Evolutionary conservation across 805 yeast genomes (phyloP), one percentile per base, ranked within the genome.

Genomic region (Monosporozyma servazzii): DNA sequence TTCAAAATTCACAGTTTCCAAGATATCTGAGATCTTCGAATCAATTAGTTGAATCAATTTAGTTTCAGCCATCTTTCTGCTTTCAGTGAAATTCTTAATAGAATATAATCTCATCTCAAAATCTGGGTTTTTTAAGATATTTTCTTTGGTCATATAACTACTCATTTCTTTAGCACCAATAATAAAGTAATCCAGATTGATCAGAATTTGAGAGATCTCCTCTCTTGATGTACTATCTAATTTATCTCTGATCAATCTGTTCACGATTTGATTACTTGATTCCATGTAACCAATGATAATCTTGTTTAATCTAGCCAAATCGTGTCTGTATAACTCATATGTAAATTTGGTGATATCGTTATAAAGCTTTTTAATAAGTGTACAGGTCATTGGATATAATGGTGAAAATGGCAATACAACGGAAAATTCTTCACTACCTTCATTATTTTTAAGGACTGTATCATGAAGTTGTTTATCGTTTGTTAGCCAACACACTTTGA

Each of bases 161-260:
- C 77, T 75, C 47, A 91, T 74, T 64, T 85, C 89, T 49, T 74
- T 73, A 9, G 90, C 78, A 51, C 95, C 88, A 58, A 75, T 80
- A 42, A 86, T 75, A 65, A 90, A 91, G 65, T 86, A 88, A 63
- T 91, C 96, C 60, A 91, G 71, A 65, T 93, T 89, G 52, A 93
- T 84, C 57, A 87, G 75, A 57, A 88, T 87, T 71, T 93, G 98
- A 0, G 96, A 84, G 27, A 88, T 78, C 57, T 88, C 90, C 67
- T 91, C 98, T 62, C 95, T 86, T 55, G 89, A 86, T 11, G 84
- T 79, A 2, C 89, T 76, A 57, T 80, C 77, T 47, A 85, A 75
- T 54, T 81, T 80, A 13, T 76, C 74, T 51, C 78, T 75, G 47
- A 86, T 78, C 53, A 82, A 79, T 41, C 73, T 73, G 58, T 88